Percentiles rank a stretch among this genome's conserved stretches.
These are phyloP conservation scores for Coelastrella sp. DNA, from an alignment of 139 green algal genomes.

Conservation along the genomic window DNA sequence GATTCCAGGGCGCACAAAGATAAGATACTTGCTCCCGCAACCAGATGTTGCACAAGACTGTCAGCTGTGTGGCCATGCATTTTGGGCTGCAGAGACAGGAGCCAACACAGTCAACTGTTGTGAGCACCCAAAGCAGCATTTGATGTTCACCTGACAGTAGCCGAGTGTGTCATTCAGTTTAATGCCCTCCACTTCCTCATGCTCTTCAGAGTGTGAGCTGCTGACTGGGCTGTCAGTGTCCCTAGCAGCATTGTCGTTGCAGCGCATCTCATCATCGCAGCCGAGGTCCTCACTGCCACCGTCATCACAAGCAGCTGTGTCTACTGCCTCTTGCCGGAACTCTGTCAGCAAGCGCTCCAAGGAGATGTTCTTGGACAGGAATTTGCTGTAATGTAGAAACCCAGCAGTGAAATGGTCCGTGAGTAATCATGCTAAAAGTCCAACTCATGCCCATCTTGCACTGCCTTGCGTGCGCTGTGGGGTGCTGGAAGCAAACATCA, in stretches of 20 bases:
- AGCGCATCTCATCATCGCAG: background rate
- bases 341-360: constrained; percentile 42
- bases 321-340: background rate
- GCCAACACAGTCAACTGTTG: too few species aligned
- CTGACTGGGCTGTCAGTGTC: background rate
- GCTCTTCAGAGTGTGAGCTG: background rate
- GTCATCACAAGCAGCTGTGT: background rate
- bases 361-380: constrained; percentile 28
- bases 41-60: too few species aligned
- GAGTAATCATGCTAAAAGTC: too few species aligned
- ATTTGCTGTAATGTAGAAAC: constrained; percentile 37
- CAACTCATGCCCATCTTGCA: too few species aligned
- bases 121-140: too few species aligned
- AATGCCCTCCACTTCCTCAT: background rate
- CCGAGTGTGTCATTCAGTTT: constrained; percentile 31
- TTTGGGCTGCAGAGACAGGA: too few species aligned
- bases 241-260: constrained; percentile 2
- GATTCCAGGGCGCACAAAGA: too few species aligned
- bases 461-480: too few species aligned
- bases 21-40: too few species aligned
- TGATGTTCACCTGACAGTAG: constrained; percentile 21
- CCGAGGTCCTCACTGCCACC: background rate
- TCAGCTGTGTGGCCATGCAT: too few species aligned
- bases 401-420: background rate
- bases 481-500: too few species aligned